Base-by-base conservation (phyloP, 2,329 filamentous ascomycete species). In the Beauveria sp. region DNA sequence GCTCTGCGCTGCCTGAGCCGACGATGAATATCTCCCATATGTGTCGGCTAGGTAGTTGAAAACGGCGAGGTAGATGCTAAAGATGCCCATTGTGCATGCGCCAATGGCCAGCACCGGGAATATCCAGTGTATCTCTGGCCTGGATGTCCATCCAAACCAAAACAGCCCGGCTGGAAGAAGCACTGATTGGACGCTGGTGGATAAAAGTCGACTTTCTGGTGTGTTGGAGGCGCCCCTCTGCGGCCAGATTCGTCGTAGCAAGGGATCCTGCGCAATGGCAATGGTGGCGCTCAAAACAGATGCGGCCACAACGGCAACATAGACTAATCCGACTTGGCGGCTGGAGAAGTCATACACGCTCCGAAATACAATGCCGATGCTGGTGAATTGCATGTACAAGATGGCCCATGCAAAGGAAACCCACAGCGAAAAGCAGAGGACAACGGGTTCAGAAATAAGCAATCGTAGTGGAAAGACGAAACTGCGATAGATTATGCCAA, bases 21-120 rank as follows among this genome's bases (percentile, higher is more conserved):
- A 94, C 46, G 87, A 91, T 0, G 92, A 91, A 68, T 93, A 96
- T 3, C 83, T 80, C 70, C 92, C 88, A 72, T 96, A 97, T 1
- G 87, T 87, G 70, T 97, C 92, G 24, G 92, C 91, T 2, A 96
- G 80, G 67, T 96, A 97, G 70, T 97, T 97, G 76, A 97, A 96
- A 0, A 91, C 90, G 3, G 92, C 88, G 1, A 97, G 81, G 69
- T 96, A 96, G 43, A 97, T 85, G 46, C 85, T 87, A 72, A 91
- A 93, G 65, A 97, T 96, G 34, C 92, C 88, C 79, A 43, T 43
- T 3, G 41, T 43, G 41, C 41, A 43, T 43, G 41, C 41, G 16
- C 41, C 41, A 10, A 43, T 2, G 3, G 41, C 41, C 41, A 43
- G 41, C 18, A 20, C 41, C 2, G 41, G 41, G 41, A 93, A 89